Evolutionary conservation across 2,329 filamentous ascomycete genomes (phyloP).

Genomic region (Colletotrichum tropicicola): DNA sequence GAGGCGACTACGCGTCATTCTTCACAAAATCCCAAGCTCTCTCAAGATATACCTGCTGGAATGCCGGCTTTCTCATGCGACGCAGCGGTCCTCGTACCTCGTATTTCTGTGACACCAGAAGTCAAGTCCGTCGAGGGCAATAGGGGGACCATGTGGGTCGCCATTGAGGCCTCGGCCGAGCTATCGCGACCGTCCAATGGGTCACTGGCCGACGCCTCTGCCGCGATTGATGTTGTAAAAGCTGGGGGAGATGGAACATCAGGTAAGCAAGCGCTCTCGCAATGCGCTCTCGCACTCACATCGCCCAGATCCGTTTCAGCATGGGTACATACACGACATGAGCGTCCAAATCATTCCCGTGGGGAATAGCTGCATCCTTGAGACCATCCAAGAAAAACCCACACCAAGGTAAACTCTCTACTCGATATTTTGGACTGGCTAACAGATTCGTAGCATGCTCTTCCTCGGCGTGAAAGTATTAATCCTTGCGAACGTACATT

Average conservation of each 20-base stretch:
- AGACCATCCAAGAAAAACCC: constrained; percentile 50
- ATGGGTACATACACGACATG: constrained; percentile 60
- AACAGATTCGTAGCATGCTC: constrained; percentile 45
- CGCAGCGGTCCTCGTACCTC: constrained; percentile 48
- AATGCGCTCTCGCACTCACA: neutral
- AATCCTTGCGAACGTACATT: constrained; percentile 56
- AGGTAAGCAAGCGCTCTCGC: no score
- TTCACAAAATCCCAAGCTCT: neutral
- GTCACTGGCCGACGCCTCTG: no score
- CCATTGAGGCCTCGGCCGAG: constrained; percentile 56
- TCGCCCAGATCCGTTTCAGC: constrained; percentile 38
- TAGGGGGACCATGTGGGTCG: constrained; percentile 53
- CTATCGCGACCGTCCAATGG: constrained; percentile 36
- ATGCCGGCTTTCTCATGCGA: neutral
- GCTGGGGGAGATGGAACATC: no score
- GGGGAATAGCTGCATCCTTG: constrained; percentile 49
- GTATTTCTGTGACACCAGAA: constrained; percentile 54
- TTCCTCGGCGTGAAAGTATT: constrained; percentile 54
- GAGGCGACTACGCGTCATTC: neutral
- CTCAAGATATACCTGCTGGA: neutral
- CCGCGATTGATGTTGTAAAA: no score
- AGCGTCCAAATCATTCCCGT: constrained; percentile 55
- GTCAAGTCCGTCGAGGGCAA: constrained; percentile 43
- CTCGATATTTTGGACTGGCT: neutral
- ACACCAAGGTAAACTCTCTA: constrained; percentile 48